These are phyloP conservation scores for Paecilomyces niveus DNA, from an alignment of 2,329 filamentous ascomycete species.

Conservation along the genomic window DNA sequence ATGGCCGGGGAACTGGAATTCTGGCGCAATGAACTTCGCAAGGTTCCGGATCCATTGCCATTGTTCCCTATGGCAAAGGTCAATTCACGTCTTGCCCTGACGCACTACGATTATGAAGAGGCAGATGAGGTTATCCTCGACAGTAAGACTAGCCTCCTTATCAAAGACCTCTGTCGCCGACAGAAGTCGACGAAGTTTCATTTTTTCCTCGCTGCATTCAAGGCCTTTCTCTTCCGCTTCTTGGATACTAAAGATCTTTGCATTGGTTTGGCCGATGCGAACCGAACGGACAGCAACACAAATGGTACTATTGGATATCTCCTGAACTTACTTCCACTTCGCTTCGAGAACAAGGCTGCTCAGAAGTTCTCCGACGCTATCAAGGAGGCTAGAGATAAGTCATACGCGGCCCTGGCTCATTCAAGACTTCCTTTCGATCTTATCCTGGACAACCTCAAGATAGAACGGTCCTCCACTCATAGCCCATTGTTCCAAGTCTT, in stretches of 20 bases:
- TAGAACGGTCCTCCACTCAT: constrained; percentile 30
- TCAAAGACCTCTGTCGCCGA: constrained; percentile 16
- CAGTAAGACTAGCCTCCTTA: constrained; percentile 6
- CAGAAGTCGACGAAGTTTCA: constrained; percentile 38
- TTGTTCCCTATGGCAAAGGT: constrained; percentile 24
- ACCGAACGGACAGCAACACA: constrained; percentile 25
- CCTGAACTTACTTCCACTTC: constrained; percentile 44
- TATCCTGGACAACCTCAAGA: constrained; percentile 38
- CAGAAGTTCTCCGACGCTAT: constrained; percentile 26
- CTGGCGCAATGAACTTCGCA: constrained; percentile 24
- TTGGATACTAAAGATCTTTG: constrained; percentile 31
- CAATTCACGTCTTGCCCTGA: constrained; percentile 13
- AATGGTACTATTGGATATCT: constrained; percentile 38
- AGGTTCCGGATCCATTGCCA: constrained; percentile 20
- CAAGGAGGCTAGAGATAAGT: constrained; percentile 13
- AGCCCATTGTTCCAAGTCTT: constrained; percentile 46
- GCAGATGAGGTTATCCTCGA: constrained; percentile 8
- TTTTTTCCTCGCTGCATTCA: constrained; percentile 38
- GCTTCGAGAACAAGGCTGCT: constrained; percentile 18
- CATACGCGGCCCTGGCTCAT: constrained; percentile 33
- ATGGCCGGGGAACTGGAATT: constrained; percentile 24
- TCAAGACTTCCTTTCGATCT: constrained; percentile 45
- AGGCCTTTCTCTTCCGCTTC: constrained; percentile 30
- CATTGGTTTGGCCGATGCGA: constrained; percentile 45
- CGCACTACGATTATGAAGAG: constrained; percentile 6